phyloP scores from a whole-genome alignment of 805 yeast genomes.

The Wickerhamiella dianesei region DNA sequence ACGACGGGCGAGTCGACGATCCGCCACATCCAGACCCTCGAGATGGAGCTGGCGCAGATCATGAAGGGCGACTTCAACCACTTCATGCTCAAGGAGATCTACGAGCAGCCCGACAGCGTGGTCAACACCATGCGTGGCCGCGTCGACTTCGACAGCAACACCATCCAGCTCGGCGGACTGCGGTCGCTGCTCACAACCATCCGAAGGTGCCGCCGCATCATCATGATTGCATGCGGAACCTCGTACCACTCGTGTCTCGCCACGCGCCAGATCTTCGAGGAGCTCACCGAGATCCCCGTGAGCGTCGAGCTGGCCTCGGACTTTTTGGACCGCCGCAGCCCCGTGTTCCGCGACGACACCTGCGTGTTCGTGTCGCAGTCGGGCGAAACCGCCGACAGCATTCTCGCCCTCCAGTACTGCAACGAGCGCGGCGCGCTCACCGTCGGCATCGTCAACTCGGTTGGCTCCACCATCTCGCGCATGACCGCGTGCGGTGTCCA shows the following conservation, averaged over 20 bases:
- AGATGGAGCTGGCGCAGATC: slow-evolving; percentile 91
- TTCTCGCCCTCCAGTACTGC: slow-evolving; percentile 90
- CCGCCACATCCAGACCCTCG: slow-evolving; percentile 91
- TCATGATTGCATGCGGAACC: slow-evolving; percentile 99
- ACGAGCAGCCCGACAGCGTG: slow-evolving; percentile 97
- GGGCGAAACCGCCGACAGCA: slow-evolving; percentile 97
- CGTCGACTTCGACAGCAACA: slow-evolving; percentile 71
- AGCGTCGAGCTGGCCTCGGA: slow-evolving; percentile 24
- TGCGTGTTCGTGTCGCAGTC: slow-evolving; percentile 96
- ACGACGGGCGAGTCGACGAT: slow-evolving; percentile 75
- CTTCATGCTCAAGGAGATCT: slow-evolving; percentile 97
- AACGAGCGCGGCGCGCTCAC: slow-evolving; percentile 94
- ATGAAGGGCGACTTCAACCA: slow-evolving; percentile 96
- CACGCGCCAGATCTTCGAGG: slow-evolving; percentile 91
- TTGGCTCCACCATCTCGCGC: slow-evolving; percentile 93
- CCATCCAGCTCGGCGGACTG: slow-evolving; percentile 80
- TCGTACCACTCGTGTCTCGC: slow-evolving; percentile 98
- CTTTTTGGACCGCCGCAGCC: slow-evolving; percentile 73
- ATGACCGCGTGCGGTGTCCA: slow-evolving; percentile 99
- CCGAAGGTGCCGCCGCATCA: slow-evolving; percentile 85
- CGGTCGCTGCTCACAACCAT: slow-evolving; percentile 72
- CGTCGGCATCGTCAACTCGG: slow-evolving; percentile 94
- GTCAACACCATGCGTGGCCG: slow-evolving; percentile 99
- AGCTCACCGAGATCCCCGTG: slow-evolving; percentile 54
- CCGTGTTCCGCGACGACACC: slow-evolving; percentile 97